A percentile compares a stretch with the other conserved stretches of the same genome.
Evolutionary conservation across 441 rosid genomes (phyloP).

Genomic region (Jatropha multifida): DNA sequence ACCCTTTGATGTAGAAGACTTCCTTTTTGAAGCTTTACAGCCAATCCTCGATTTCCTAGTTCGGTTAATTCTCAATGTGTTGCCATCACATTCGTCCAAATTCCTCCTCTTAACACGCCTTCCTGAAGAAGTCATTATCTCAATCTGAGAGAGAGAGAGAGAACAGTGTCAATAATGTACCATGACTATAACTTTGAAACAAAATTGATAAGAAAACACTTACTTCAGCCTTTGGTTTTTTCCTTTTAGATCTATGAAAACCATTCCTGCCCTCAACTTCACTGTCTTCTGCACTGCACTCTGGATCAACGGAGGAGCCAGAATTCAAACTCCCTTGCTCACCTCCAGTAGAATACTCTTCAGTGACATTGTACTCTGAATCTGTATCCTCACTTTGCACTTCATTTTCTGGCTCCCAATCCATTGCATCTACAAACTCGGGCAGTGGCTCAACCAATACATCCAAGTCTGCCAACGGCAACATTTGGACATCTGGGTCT

Average conservation of each 20-base stretch:
- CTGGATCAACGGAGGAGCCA: slow-evolving; percentile 58
- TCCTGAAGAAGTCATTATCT: slow-evolving; percentile 91
- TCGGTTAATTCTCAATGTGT: slow-evolving; percentile 43
- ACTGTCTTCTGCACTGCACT: slow-evolving; percentile 65
- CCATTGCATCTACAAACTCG: slow-evolving; percentile 78
- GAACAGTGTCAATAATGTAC: slow-evolving; percentile 11
- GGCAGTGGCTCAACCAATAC: slow-evolving; percentile 72
- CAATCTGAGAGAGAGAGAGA: slow-evolving; percentile 39
- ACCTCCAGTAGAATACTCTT: slow-evolving; percentile 70
- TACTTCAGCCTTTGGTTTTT: slow-evolving; percentile 71
- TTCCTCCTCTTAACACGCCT: slow-evolving; percentile 91
- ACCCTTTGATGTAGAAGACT: slow-evolving; percentile 65
- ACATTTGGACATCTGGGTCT: slow-evolving; percentile 79
- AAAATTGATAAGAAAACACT: slow-evolving; percentile 25
- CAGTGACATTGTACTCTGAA: slow-evolving; percentile 91
- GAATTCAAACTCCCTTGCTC: slow-evolving; percentile 71
- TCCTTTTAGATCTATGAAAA: slow-evolving; percentile 72
- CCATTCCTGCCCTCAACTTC: slow-evolving; percentile 59
- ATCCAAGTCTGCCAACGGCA: slow-evolving; percentile 89
- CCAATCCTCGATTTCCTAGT: slow-evolving; percentile 55
- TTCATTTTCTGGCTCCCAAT: slow-evolving; percentile 91
- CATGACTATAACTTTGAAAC: slow-evolving; percentile 6
- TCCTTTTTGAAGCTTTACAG: slow-evolving; percentile 53
- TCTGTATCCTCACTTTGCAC: slow-evolving; percentile 84
- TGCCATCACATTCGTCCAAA: slow-evolving; percentile 66